Percentiles rank a stretch among this genome's conserved stretches.
These are phyloP conservation scores for Fraxinus sp. DNA, from an alignment of 305 asterid genomes.

Conservation along the genomic window DNA sequence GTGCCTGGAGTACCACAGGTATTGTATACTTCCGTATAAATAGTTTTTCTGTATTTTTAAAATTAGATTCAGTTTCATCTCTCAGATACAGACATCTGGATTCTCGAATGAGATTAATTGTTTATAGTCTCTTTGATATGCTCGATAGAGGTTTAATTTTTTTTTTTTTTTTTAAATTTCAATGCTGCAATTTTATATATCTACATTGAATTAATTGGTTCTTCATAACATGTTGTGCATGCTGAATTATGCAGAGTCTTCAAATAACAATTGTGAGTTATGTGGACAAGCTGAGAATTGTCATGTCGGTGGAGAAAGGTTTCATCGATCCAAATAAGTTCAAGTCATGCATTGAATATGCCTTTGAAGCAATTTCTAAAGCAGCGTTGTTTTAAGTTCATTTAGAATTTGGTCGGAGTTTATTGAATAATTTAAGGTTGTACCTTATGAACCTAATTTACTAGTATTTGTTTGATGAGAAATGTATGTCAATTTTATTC, in stretches of 20 bases:
- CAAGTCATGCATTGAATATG: conserved; percentile 44
- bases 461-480: conserved; percentile 4
- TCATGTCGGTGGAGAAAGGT: conserved; percentile 48
- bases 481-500: not conserved
- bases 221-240: not conserved
- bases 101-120: not conserved
- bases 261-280: conserved; percentile 54
- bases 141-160: not conserved
- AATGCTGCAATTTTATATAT: not conserved
- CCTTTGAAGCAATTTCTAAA: conserved; percentile 42
- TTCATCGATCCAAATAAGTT: conserved; percentile 43
- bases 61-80: not conserved
- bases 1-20: conserved; percentile 60
- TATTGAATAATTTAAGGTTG: no score
- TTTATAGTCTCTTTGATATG: not conserved
- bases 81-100: not conserved
- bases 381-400: conserved; percentile 26
- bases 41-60: conserved; percentile 43
- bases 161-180: not conserved
- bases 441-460: no score
- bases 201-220: not conserved
- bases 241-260: conserved; percentile 42
- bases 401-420: no score
- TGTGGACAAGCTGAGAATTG: conserved; percentile 48
- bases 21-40: not conserved